Base-by-base conservation (phyloP, 1,284 basidiomycete species). In the Xerocomus alliaceus region DNA sequence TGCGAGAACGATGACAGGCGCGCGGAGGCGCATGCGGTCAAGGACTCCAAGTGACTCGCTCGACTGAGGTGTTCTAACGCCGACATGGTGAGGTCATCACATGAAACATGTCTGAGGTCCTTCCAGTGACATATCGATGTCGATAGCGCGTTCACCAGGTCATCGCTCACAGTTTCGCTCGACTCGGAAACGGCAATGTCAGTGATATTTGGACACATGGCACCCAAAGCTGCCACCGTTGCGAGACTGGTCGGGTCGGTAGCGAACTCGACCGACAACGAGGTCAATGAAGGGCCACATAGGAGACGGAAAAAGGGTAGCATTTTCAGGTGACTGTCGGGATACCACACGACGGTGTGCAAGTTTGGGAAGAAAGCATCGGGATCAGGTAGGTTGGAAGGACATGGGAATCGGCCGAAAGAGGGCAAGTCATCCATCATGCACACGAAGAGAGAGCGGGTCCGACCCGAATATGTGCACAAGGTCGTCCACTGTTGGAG, bases 221-320 rank as follows among this genome's bases (percentile, higher is more conserved):
- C 41, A 17, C 71, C 70, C 31, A 71, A 28, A 5, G 39, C 39
- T 22, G 61, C 54, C 12, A 75, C 50, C 53, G 58, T 44, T 4
- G 55, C 41, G 45, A 75, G 66, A 37, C 62, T 71, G 26, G 47
- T 35, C 0, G 61, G 45, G 54, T 74, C 62, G 4, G 51, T 53
- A 3, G 55, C 60, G 54, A 71, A 72, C 51, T 75, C 71, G 6
- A 56, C 67, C 1, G 61, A 72, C 2, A 73, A 41, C 11, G 59
- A 52, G 11, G 58, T 70, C 20, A 71, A 47, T 5, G 71, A 12
- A 17, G 73, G 56, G 13, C 72, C 69, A n/a, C 72, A 71, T 18
- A 73, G 24, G 28, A 71, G 65, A 18, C 62, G 70, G 37, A 75
- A 34, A 47, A 71, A 62, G 32, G 69, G 71, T 5, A 72, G 52